Base-by-base conservation (phyloP, 768 basidiomycete species). In the Tricholoma flavovirens region DNA sequence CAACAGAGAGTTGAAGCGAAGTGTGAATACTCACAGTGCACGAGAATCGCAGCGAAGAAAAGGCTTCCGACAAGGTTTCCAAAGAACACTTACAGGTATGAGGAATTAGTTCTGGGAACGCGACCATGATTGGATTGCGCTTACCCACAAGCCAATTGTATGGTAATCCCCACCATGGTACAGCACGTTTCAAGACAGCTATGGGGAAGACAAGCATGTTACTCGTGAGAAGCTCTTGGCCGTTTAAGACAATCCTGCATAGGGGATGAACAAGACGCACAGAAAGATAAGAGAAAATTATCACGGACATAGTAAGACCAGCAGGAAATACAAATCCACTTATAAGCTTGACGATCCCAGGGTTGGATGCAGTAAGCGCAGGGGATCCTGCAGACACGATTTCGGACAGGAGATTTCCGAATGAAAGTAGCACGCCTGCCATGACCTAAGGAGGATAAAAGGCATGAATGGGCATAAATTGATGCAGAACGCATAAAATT, bases 131-230 rank as follows among this genome's bases (percentile, higher is more conserved):
- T 8, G 42, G 53, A 49, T n/a, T 38, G 40, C 19, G 36, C 71
- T 49, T 60, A 85, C 87, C 87, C 56, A 88, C 79, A 14, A 83
- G 58, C 83, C 84, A 88, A 66, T 89, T 88, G 42, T 83, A 67
- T 12, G 78, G 80, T 38, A 89, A 67, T 42, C 82, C 74, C 87
- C 87, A 89, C 80, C 82, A 82, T 5, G 87, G 87, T 49, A 89
- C 72, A 0, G 75, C 80, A 17, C 83, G 69, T 62, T 79, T 88
- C 35, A 80, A 57, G 12, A 79, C 68, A 17, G 83, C 86, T 84
- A 89, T 88, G 8, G 87, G 84, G 61, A 87, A 83, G 10, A 80
- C 86, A 85, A 90, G 80, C 80, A 90, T 83, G 64, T 88, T 87
- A 63, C 87, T 88, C 49, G 87, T 89, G 33, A 89, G 66, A 0